Conservation (phyloP, 1,139 yeast genomes). For the Yamadazyma mexicana region DNA sequence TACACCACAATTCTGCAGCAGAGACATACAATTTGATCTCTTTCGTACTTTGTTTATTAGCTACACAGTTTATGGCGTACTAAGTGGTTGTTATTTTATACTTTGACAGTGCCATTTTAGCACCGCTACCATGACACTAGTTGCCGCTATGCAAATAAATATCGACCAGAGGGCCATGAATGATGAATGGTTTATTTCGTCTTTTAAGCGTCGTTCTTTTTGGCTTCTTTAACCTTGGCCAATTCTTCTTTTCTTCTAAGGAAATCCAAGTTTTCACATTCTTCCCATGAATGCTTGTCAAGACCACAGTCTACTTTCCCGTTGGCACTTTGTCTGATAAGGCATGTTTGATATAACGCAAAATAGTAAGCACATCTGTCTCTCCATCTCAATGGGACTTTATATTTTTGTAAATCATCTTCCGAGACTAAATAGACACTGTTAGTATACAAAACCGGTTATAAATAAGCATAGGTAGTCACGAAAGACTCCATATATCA, state of each 20-base stretch:
- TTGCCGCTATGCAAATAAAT: background rate
- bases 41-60: background rate
- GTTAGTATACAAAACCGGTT: constrained; percentile 14
- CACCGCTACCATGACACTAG: background rate
- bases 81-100: background rate
- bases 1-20: too few species aligned
- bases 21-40: too few species aligned
- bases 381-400: constrained; percentile 79
- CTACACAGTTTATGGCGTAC: background rate
- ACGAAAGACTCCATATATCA: background rate
- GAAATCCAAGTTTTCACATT: constrained; percentile 82
- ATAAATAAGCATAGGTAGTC: background rate
- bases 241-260: constrained; percentile 78
- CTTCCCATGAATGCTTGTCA: constrained; percentile 83
- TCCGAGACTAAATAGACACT: constrained; percentile 55
- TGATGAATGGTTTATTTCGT: background rate
- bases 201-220: constrained; percentile 11
- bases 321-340: constrained; percentile 48
- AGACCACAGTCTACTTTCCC: constrained; percentile 62
- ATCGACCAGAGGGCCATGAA: background rate
- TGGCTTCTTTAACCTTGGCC: constrained; percentile 52
- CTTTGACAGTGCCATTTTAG: background rate
- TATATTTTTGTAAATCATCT: constrained; percentile 80
- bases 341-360: constrained; percentile 55
- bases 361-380: constrained; percentile 83